Evolutionary conservation across 2,329 filamentous ascomycete species (phyloP), one percentile per base, ranked within the genome.

Genomic region (Penicillium sp.): DNA sequence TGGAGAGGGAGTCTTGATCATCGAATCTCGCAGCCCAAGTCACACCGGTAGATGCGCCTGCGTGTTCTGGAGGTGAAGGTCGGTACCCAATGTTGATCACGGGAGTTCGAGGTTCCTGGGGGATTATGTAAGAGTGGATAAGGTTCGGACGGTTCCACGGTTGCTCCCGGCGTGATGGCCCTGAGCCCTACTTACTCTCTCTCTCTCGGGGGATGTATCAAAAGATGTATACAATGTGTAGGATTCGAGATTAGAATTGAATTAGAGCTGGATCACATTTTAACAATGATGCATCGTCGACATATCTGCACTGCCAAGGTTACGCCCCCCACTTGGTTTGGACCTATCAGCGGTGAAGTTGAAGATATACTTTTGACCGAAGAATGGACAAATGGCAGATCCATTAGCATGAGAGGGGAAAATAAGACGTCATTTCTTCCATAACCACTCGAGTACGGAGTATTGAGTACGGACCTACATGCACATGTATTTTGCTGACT

Each of bases 21-120:
- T 55, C 42, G n/a, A 48, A 48, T 11, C 22, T 36, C 36, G 52
- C 41, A 54, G 48, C 34, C 43, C 45, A 54, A 40, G 47, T 59
- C 21, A 42, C 48, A 51, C 47, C 29, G 51, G 32, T 27, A 3
- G 39, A 42, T 46, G 38, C 38, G 18, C 18, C 38, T 38, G 48
- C 44, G n/a, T 48, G 40, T 29, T 45, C 21, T 24, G 53, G 16
- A 45, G 55, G 34, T 36, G 34, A 54, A 48, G 53, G 47, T 53
- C 56, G 48, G 50, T 53, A 34, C 31, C 44, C 34, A 16, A 53
- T 21, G 31, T 45, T 39, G 44, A 38, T 32, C 39, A 32, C n/a
- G 39, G 51, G 50, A 40, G 42, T 52, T 45, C 50, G 50, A 45
- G 40, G 45, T 40, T 48, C 45, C 3, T 14, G 31, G 8, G 24